These are phyloP conservation scores for Tulasnella sp. DNA, from an alignment of 768 basidiomycete species.

Conservation along the genomic window DNA sequence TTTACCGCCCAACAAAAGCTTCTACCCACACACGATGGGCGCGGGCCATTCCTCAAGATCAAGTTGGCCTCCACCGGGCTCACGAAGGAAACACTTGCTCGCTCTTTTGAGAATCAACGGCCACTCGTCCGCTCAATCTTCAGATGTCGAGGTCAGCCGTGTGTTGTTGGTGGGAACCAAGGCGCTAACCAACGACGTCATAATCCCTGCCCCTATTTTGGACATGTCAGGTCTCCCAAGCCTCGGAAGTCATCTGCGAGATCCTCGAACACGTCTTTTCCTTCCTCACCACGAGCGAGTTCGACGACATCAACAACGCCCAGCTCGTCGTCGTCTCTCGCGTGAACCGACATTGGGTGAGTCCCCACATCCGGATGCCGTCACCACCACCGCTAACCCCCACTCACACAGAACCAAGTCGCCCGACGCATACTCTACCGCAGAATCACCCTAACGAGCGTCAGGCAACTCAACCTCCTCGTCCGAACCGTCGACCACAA, in stretches of 20 bases:
- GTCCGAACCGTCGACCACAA: background rate
- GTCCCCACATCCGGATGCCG: background rate
- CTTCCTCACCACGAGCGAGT: background rate
- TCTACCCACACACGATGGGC: background rate
- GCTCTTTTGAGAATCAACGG: background rate
- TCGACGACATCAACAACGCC: background rate
- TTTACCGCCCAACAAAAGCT: background rate
- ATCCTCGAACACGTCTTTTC: slow-evolving; percentile 6
- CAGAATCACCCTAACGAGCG: background rate
- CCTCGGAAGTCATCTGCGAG: slow-evolving; percentile 2
- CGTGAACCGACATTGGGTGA: slow-evolving; percentile 11
- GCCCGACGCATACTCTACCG: slow-evolving; percentile 7
- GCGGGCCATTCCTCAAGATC: background rate
- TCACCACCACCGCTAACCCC: background rate
- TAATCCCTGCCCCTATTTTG: background rate
- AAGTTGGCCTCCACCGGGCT: background rate
- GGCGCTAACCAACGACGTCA: background rate
- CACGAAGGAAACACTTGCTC: background rate
- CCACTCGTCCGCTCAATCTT: background rate
- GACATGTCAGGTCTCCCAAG: background rate
- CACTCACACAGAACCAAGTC: background rate
- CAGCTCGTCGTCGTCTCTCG: background rate
- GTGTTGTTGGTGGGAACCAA: no score
- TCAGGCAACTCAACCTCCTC: background rate
- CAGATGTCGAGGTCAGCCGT: background rate